Evolutionary conservation across 2,329 filamentous ascomycete genomes (phyloP).

Genomic region (Diplodia intermedia): DNA sequence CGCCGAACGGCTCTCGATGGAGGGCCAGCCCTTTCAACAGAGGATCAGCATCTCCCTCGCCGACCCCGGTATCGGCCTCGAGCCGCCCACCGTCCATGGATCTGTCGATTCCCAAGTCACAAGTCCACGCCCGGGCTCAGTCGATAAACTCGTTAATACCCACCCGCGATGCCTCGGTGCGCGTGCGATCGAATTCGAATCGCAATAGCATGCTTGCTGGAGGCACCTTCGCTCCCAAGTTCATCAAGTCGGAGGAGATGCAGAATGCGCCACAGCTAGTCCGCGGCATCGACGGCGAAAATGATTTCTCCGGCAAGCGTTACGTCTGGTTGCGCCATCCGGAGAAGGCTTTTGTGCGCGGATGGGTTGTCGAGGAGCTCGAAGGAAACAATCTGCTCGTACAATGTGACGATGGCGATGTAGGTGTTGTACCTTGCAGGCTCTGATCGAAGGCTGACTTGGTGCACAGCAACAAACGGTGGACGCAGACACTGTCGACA

Average conservation of each 20-base stretch:
- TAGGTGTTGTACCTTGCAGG: constrained; percentile 55
- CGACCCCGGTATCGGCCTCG: constrained; percentile 52
- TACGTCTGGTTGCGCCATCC: constrained; percentile 97
- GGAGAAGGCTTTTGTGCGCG: constrained; percentile 86
- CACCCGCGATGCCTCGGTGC: constrained; percentile 46
- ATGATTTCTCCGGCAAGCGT: constrained; percentile 97
- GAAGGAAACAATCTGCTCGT: constrained; percentile 74
- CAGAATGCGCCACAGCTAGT: constrained; percentile 63
- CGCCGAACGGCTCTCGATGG: constrained; percentile 70
- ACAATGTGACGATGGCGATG: constrained; percentile 90
- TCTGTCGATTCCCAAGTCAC: constrained; percentile 66
- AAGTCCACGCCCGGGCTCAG: constrained; percentile 71
- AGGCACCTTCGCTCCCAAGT: constrained; percentile 91
- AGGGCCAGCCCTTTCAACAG: constrained; percentile 82
- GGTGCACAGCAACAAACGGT: constrained; percentile 78
- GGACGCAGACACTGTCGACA: constrained; percentile 87
- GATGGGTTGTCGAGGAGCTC: constrained; percentile 86
- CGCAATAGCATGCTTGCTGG: constrained; percentile 68
- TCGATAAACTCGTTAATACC: constrained; percentile 55
- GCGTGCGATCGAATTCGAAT: constrained; percentile 66
- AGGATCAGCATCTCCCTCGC: constrained; percentile 69
- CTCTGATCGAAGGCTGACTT: constrained; percentile 3
- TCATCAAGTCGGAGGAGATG: constrained; percentile 88
- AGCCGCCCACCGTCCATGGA: constrained; percentile 77
- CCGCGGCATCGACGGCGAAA: constrained; percentile 88